A percentile compares a stretch with the other conserved stretches of the same genome.
phyloP scores from a whole-genome alignment of 2,329 filamentous ascomycete genomes.

The Aspergillus neoniger region DNA sequence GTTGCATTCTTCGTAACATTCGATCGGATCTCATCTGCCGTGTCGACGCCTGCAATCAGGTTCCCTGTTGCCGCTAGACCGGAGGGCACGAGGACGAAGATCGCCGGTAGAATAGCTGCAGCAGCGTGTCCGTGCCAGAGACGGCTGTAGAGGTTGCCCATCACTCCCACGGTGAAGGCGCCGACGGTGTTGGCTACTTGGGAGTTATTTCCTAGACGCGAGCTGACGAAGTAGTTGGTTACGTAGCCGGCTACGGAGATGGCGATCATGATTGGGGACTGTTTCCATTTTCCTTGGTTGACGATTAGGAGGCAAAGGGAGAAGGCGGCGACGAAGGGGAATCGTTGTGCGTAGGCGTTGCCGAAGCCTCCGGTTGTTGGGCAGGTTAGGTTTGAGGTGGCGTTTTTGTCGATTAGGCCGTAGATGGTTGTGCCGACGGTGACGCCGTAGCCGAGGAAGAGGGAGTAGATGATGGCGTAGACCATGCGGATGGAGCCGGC shows the following conservation, averaged over 20 bases:
- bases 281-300: conserved; percentile 77
- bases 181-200: conserved; percentile 77
- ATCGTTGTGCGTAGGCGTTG: conserved; percentile 53
- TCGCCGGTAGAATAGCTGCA: conserved; percentile 79
- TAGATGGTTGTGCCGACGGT: conserved; percentile 67
- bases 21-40: conserved; percentile 55
- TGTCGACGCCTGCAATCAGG: conserved; percentile 58
- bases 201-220: conserved; percentile 62
- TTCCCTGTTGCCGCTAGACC: conserved; percentile 60
- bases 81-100: conserved; percentile 68
- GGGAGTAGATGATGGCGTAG: conserved; percentile 72
- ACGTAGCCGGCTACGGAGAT: conserved; percentile 73
- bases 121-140: conserved; percentile 74
- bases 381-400: conserved; percentile 51
- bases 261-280: conserved; percentile 71
- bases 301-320: conserved; percentile 73
- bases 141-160: conserved; percentile 76
- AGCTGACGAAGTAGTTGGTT: conserved; percentile 71
- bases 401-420: conserved; percentile 60
- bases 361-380: conserved; percentile 31
- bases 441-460: conserved; percentile 72
- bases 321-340: conserved; percentile 72
- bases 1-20: conserved; percentile 26
- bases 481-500: conserved; percentile 73
- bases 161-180: conserved; percentile 72